Evolutionary conservation across 2,329 filamentous ascomycete genomes (phyloP), one percentile per base, ranked within the genome.

Genomic region (Nannizzia gypsea): DNA sequence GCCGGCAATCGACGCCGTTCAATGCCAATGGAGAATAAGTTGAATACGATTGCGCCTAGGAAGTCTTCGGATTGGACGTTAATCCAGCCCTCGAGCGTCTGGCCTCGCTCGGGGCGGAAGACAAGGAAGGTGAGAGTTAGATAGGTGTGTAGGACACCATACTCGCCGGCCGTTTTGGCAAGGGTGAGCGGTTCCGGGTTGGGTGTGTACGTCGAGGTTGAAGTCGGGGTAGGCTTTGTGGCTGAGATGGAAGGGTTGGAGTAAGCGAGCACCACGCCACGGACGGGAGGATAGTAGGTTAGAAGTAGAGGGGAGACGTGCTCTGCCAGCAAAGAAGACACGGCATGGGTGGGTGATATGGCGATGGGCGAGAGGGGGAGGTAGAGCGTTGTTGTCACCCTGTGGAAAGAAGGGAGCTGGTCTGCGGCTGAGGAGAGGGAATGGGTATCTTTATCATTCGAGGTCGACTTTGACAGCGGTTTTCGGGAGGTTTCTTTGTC

Each of bases 21-120:
- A 62, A 99, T 88, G 48, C 87, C 89, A 1, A 92, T 89, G 66
- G 93, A 95, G 79, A 97, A 97, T 65, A 90, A 83, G 72, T 92
- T 92, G 75, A 90, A 91, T 71, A 90, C 93, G 9, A 95, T 84
- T 2, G 96, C 82, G 20, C 92, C 91, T 5, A 99, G 80, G 69
- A 96, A 90, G 5, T 89, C 90, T 66, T 93, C 89, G 55, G 87
- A 92, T 70, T 95, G 89, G 31, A 96, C 78, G 67, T 92, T 93
- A 60, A 96, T 82, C 65, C 81, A 85, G 9, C 90, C 93, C 65
- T 91, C 86, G 69, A 97, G 81, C 73, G 81, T 84, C 6, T 85
- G 83, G 38, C 89, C 88, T 52, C 83, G 82, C 58, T 80, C 78
- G 0, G 93, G 92, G 34, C 87, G 82, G 71, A 96, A 95, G 17